Evolutionary conservation across 805 yeast species (phyloP), one percentile per base, ranked within the genome.

Genomic region (Ogataea saltuana): DNA sequence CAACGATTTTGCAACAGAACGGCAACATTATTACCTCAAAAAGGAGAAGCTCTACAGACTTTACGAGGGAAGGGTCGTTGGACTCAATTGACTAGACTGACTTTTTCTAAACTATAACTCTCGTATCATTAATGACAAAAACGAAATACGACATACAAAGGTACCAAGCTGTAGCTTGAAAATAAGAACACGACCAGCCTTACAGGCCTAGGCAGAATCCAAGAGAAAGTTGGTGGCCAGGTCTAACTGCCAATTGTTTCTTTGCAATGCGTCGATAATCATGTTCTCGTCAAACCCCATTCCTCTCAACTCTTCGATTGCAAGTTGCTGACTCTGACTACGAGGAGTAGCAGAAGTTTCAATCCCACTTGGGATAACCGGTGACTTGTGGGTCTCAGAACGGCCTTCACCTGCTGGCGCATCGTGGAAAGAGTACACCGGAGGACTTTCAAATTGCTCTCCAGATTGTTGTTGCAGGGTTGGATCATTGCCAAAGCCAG

Each of bases 171-270:
- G n/a, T 17, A 31, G 12, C 19, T 26, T 11, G n/a, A 8, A 9
- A 33, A 17, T 12, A 8, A n/a, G 15, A 16, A 28, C 27, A 27
- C n/a, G 17, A 36, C 21, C 19, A 12, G 35, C 21, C 21, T 15
- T 12, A 21, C n/a, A n/a, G n/a, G n/a, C n/a, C n/a, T n/a, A 81
- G 40, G 88, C 86, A 47, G 80, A 72, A 58, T 89, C 97, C 50
- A 89, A 69, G 50, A 90, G 69, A 57, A 72, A 81, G 61, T 90
- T 90, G 1, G 96, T 86, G n/a, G 98, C 97, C 43, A 82, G 82
- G 50, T 83, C 89, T 43, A 89, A 65, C 57, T 85, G 78, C 87
- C 91, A 86, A 45, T 79, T 71, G 52, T 83, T 81, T 58, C 68
- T 73, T 53, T 78, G 72, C 43, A 90, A 70, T 6, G 97, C 97